These are phyloP conservation scores for Coprinellus micaceus DNA, from an alignment of 768 basidiomycete species.

Conservation along the genomic window DNA sequence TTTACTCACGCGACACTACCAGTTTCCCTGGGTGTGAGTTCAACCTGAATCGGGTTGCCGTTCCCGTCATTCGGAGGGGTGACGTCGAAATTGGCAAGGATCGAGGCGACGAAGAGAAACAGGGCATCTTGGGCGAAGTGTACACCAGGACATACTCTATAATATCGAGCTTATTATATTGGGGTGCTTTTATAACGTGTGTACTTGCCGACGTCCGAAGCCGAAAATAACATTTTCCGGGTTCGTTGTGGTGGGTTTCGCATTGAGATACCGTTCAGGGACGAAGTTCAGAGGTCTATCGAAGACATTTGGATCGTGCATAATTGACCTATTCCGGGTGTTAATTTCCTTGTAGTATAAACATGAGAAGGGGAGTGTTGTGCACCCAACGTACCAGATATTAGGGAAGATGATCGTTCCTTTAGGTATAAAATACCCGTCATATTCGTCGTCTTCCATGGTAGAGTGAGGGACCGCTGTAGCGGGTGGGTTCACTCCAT, in stretches of 20 bases:
- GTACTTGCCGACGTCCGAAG: slow-evolving; percentile 21
- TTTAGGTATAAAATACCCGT: slow-evolving; percentile 18
- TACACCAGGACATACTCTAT: slow-evolving; percentile 25
- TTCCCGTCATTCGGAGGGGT: slow-evolving; percentile 18
- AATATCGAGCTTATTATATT: too few species aligned
- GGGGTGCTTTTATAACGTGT: too few species aligned
- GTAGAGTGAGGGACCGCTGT: slow-evolving; percentile 26
- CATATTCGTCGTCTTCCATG: slow-evolving; percentile 31
- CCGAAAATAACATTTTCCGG: slow-evolving; percentile 29
- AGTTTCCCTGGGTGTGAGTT: slow-evolving; percentile 10
- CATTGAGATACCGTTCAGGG: slow-evolving; percentile 29
- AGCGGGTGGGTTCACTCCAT: too few species aligned
- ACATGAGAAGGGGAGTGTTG: not conserved
- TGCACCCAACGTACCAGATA: not conserved
- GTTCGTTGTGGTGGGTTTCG: slow-evolving; percentile 17
- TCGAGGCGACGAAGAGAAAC: slow-evolving; percentile 16
- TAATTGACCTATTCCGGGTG: slow-evolving; percentile 16
- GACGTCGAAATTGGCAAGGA: slow-evolving; percentile 23
- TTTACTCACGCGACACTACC: slow-evolving; percentile 24
- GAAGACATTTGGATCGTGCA: slow-evolving; percentile 20
- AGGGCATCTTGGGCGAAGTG: slow-evolving; percentile 22
- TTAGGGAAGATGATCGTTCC: not conserved
- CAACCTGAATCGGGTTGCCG: slow-evolving; percentile 17
- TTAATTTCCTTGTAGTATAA: too few species aligned
- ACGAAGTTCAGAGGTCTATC: slow-evolving; percentile 21